phyloP scores from a whole-genome alignment of 2,329 filamentous ascomycete genomes.

The Colletotrichum sp. region DNA sequence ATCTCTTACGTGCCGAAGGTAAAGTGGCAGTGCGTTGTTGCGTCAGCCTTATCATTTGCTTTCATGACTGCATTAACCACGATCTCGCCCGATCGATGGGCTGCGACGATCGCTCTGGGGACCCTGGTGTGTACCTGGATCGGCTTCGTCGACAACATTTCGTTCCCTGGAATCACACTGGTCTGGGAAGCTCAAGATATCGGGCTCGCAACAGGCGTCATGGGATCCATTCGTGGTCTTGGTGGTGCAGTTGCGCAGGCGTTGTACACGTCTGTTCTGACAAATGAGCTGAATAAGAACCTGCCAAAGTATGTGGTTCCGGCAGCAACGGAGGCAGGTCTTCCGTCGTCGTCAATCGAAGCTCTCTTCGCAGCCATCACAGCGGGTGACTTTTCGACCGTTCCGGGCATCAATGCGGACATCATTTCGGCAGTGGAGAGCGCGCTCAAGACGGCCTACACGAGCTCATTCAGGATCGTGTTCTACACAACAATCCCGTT shows the following conservation, averaged over 20 bases:
- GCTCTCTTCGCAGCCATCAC: slow-evolving; percentile 38
- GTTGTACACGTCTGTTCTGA: slow-evolving; percentile 40
- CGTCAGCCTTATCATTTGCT: slow-evolving; percentile 32
- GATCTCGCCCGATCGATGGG: slow-evolving; percentile 30
- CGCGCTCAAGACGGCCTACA: slow-evolving; percentile 45
- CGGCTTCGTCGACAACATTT: slow-evolving; percentile 44
- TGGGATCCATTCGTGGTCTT: slow-evolving; percentile 49
- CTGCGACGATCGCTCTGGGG: slow-evolving; percentile 36
- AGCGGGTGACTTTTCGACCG: slow-evolving; percentile 32
- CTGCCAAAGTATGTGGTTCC: slow-evolving; percentile 37
- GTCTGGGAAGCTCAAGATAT: slow-evolving; percentile 53
- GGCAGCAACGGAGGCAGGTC: slow-evolving; percentile 38
- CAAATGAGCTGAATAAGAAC: slow-evolving; percentile 37
- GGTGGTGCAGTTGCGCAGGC: slow-evolving; percentile 42
- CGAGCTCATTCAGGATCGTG: slow-evolving; percentile 47
- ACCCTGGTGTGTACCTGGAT: slow-evolving; percentile 33
- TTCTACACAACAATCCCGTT: slow-evolving; percentile 46
- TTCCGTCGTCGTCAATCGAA: slow-evolving; percentile 35
- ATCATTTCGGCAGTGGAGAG: slow-evolving; percentile 36
- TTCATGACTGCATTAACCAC: slow-evolving; percentile 37
- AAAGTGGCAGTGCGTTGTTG: slow-evolving; percentile 37
- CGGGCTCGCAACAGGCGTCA: slow-evolving; percentile 46
- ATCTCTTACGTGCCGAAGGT: slow-evolving; percentile 41
- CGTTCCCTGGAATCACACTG: slow-evolving; percentile 47
- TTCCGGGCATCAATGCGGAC: slow-evolving; percentile 38